phyloP scores from a whole-genome alignment of 139 green algal species.

The Coccomyxa sp. region DNA sequence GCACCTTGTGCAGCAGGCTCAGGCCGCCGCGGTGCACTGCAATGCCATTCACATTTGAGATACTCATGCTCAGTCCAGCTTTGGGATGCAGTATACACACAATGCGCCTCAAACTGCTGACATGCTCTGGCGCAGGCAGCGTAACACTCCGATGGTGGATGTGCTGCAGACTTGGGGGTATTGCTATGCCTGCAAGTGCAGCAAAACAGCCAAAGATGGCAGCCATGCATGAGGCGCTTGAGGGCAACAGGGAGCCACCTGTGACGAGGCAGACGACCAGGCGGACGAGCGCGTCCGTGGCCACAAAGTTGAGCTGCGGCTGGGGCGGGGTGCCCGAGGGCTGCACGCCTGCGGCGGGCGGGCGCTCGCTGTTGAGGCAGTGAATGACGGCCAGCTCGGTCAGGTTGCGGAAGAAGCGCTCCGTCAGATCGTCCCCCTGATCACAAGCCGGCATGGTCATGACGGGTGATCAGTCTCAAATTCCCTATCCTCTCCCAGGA shows the following conservation, averaged over 20 bases:
- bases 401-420: constrained; percentile 88
- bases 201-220: neutral
- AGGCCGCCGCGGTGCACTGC: constrained; percentile 49
- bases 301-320: constrained; percentile 45
- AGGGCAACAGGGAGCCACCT: constrained; percentile 19
- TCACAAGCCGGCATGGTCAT: neutral
- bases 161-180: too few relatives aligned
- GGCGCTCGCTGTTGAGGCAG: constrained; percentile 59
- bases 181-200: too few relatives aligned
- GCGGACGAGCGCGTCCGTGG: constrained; percentile 48
- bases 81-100: neutral
- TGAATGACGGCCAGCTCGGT: constrained; percentile 81
- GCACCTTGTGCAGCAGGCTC: constrained; percentile 61
- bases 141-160: too few relatives aligned
- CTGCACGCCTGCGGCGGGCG: constrained; percentile 12
- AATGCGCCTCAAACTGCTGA: neutral
- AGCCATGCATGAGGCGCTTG: neutral
- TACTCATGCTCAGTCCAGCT: neutral
- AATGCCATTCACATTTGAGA: neutral
- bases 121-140: too few relatives aligned
- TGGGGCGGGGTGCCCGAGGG: too few relatives aligned
- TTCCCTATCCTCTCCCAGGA: too few relatives aligned
- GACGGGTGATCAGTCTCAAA: too few relatives aligned
- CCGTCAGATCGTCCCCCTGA: constrained; percentile 76
- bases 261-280: constrained; percentile 44